A percentile compares a stretch with the other conserved stretches of the same genome.
Evolutionary conservation across 2,329 filamentous ascomycete genomes (phyloP).

Genomic region (Arthrobotrys sinensis): DNA sequence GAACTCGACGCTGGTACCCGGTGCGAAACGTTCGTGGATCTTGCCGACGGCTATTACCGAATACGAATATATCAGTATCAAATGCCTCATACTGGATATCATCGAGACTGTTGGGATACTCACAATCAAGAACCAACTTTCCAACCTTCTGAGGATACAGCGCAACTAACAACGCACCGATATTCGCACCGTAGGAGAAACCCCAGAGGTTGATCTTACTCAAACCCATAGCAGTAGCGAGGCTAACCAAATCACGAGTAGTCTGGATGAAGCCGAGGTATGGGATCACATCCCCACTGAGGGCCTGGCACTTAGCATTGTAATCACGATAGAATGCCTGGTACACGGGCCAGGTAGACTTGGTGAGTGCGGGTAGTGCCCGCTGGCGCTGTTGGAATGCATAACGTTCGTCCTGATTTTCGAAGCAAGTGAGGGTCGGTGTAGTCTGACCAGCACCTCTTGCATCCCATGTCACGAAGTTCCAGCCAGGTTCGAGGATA

Average conservation of each 20-base stretch:
- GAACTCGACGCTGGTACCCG: slow-evolving; percentile 51
- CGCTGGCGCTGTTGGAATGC: slow-evolving; percentile 41
- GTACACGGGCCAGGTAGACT: slow-evolving; percentile 40
- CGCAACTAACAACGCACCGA: slow-evolving; percentile 41
- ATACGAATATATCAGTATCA: slow-evolving; percentile 5
- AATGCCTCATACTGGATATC: background rate
- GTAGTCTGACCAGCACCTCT: slow-evolving; percentile 51
- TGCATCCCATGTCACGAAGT: slow-evolving; percentile 58
- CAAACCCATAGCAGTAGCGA: slow-evolving; percentile 41
- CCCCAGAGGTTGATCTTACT: slow-evolving; percentile 48
- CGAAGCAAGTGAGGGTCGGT: slow-evolving; percentile 53
- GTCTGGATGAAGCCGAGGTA: slow-evolving; percentile 44
- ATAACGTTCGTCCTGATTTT: slow-evolving; percentile 27
- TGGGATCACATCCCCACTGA: slow-evolving; percentile 48
- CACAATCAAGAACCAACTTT: slow-evolving; percentile 52
- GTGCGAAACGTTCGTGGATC: slow-evolving; percentile 40
- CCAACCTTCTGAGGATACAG: slow-evolving; percentile 43
- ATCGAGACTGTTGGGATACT: background rate
- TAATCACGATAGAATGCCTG: slow-evolving; percentile 45
- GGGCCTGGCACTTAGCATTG: slow-evolving; percentile 47
- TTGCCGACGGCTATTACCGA: slow-evolving; percentile 41
- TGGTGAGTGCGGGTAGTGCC: slow-evolving; percentile 29
- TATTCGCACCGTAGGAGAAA: slow-evolving; percentile 49
- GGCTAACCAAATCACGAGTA: slow-evolving; percentile 43
- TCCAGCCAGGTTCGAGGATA: slow-evolving; percentile 50